Percentiles rank a stretch among this genome's conserved stretches.
Evolutionary conservation across 225 moss, liverwort and hornwort genomes (phyloP).

Genomic region (Bryum argenteum): DNA sequence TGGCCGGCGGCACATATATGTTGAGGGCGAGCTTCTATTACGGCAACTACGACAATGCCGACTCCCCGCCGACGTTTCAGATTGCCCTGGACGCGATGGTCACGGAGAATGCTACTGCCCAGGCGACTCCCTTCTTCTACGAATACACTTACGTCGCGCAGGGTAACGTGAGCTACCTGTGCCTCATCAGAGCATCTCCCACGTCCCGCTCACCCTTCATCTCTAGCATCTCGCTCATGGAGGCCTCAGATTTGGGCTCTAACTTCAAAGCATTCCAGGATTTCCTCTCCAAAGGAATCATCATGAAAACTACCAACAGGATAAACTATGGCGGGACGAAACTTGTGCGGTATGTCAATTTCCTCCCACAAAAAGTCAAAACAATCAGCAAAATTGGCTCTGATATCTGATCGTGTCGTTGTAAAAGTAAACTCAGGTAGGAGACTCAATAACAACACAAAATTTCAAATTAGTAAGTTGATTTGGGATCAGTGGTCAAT

Average conservation of each 20-base stretch:
- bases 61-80: constrained; percentile 15
- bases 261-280: too few relatives aligned
- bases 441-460: too few relatives aligned
- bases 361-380: too few relatives aligned
- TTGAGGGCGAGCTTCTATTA: constrained; percentile 28
- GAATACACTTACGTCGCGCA: constrained; percentile 6
- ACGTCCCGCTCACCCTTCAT: constrained; percentile 9
- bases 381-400: too few relatives aligned
- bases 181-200: background rate
- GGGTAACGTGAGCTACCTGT: constrained; percentile 15
- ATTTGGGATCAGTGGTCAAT: too few relatives aligned
- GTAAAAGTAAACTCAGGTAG: too few relatives aligned
- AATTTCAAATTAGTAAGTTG: too few relatives aligned
- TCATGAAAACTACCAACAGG: background rate
- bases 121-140: background rate
- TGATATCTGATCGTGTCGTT: too few relatives aligned
- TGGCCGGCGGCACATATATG: background rate
- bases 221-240: constrained; percentile 31
- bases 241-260: background rate
- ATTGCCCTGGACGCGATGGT: constrained; percentile 29
- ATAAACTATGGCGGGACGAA: constrained; percentile 17
- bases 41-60: constrained; percentile 30
- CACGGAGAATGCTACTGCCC: background rate
- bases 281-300: background rate
- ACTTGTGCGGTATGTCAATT: background rate